Evolutionary conservation across 2,329 filamentous ascomycete genomes (phyloP).

Genomic region (Aspergillus amoenus): DNA sequence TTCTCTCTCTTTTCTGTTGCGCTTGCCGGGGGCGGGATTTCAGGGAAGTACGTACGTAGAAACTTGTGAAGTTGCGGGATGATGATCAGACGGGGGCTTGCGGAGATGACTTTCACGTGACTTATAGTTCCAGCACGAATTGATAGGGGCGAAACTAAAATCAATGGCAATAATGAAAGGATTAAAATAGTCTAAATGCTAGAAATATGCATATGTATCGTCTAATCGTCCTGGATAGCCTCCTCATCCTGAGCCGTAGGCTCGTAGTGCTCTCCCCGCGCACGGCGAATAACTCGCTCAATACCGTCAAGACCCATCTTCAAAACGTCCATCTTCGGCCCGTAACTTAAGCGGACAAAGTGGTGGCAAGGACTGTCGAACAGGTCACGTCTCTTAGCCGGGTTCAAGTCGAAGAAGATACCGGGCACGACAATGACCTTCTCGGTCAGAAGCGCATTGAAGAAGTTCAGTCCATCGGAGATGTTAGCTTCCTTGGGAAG

Average conservation of each 20-base stretch:
- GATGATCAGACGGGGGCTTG: not conserved
- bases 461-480: conserved; percentile 93
- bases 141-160: no score
- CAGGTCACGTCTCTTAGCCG: conserved; percentile 80
- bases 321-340: conserved; percentile 75
- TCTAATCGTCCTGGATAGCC: conserved; percentile 35
- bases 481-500: conserved; percentile 66
- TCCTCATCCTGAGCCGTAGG: conserved; percentile 37
- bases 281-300: conserved; percentile 68
- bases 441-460: conserved; percentile 87
- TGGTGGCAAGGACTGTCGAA: conserved; percentile 95
- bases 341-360: conserved; percentile 82
- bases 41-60: not conserved
- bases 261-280: conserved; percentile 32
- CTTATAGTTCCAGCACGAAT: not conserved
- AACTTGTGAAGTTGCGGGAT: not conserved
- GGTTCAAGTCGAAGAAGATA: conserved; percentile 97
- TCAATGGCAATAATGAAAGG: not conserved
- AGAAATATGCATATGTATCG: not conserved
- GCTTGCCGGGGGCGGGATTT: not conserved
- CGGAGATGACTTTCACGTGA: not conserved
- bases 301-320: conserved; percentile 81
- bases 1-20: not conserved
- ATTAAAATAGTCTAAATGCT: not conserved
- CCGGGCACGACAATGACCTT: conserved; percentile 96